Base-by-base conservation (phyloP, 2,329 filamentous ascomycete species). In the Pseudogymnoascus sp. region DNA sequence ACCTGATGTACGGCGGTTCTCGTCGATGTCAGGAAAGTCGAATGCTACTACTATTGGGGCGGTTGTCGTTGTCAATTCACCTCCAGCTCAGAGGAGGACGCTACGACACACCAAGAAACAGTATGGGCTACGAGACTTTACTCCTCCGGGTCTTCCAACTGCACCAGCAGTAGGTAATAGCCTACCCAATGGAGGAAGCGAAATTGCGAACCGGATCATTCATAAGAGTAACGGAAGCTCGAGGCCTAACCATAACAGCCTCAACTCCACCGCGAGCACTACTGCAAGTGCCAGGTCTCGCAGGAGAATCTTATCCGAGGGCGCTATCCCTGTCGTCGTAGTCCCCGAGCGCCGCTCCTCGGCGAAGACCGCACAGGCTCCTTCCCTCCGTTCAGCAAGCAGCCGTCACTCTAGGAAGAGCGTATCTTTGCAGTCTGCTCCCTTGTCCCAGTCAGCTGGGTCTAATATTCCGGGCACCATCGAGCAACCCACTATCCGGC, bases 81-180 rank as follows among this genome's bases (percentile, higher is more conserved):
- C 76, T 33, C 78, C 79, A 13, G 79, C 77, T 61, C 65, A 78
- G 53, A 79, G 76, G 63, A 80, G 80, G 69, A 87, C 84, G 7
- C 73, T 88, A 64, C 81, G 86, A 4, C 85, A 88, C 71, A 80
- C 86, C 10, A 82, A 79, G 67, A 87, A 87, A 69, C 80, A 83
- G 47, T 74, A 74, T 8, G 74, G 75, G 0, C 69, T 86, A 63
- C 78, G 83, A 64, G 79, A 83, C 65, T 78, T 80, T 2, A 69
- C 67, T 53, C 71, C 71, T 7, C 59, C 33, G 10, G 59, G 33
- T 17, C 42, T 10, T 78, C 78, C 7, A 19, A 40, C 26, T 15
- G 59, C 31, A 10, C 38, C 61, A 35, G 23, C 38, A 42, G 36
- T 44, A 19, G 8, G 28, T 36, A 60, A 35, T 35, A 13, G 61